These are phyloP conservation scores for Amaranthus cruentus DNA, from an alignment of 148 eudicot genomes.

Conservation along the genomic window DNA sequence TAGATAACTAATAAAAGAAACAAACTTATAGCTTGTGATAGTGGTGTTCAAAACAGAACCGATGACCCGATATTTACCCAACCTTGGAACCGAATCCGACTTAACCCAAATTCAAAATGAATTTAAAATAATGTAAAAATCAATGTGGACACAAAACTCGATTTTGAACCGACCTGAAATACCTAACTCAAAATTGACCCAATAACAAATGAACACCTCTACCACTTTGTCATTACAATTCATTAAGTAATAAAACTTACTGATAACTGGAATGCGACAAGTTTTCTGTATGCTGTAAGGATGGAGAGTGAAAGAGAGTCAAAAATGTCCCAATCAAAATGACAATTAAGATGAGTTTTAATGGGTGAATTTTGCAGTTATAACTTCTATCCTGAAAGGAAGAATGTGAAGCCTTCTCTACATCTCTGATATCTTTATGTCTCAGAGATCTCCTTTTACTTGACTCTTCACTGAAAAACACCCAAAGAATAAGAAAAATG, in stretches of 20 bases:
- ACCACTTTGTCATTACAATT: no score
- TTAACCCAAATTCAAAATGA: no score
- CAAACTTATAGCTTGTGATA: not conserved
- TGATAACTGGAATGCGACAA: conserved; percentile 36
- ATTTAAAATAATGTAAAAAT: no score
- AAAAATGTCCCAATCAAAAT: conserved; percentile 57
- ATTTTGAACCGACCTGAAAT: no score
- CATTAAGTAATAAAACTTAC: conserved; percentile 29
- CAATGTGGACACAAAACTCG: no score
- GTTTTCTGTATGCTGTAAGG: conserved; percentile 49
- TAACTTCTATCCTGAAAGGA: conserved; percentile 47
- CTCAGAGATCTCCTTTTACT: conserved; percentile 65
- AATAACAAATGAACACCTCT: no score
- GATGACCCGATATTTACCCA: no score
- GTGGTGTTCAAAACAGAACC: no score
- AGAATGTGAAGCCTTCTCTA: conserved; percentile 48
- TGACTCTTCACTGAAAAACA: conserved; percentile 60
- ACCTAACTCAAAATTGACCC: no score
- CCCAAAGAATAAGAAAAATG: conserved; percentile 4
- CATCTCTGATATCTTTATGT: conserved; percentile 58
- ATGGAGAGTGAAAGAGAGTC: conserved; percentile 56
- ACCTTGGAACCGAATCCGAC: no score
- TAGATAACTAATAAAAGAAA: not conserved
- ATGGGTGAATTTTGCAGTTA: conserved; percentile 49
- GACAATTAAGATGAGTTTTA: conserved; percentile 52